phyloP scores from a whole-genome alignment of 352 stramenopile genomes.

The Globisporangium iwayamae region DNA sequence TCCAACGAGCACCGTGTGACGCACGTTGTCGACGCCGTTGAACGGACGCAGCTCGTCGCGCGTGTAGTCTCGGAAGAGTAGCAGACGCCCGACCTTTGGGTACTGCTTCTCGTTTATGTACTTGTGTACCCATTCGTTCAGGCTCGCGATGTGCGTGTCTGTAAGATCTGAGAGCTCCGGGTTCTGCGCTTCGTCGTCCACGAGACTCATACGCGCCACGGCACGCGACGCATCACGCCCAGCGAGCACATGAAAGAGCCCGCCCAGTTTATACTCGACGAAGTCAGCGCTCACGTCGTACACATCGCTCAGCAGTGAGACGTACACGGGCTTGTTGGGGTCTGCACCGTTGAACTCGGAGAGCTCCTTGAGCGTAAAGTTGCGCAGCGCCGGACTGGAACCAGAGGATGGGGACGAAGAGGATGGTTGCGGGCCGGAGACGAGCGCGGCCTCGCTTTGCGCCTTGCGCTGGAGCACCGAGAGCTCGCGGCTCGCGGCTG shows the following conservation, averaged over 20 bases:
- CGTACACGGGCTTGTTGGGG: slow-evolving; percentile 83
- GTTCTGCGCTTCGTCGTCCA: slow-evolving; percentile 59
- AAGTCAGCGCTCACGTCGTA: slow-evolving; percentile 90
- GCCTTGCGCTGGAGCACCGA: not conserved
- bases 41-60: slow-evolving; percentile 66
- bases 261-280: slow-evolving; percentile 89
- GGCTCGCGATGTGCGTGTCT: slow-evolving; percentile 18
- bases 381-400: slow-evolving; percentile 1
- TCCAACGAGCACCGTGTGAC: slow-evolving; percentile 87
- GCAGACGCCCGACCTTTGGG: slow-evolving; percentile 85
- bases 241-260: slow-evolving; percentile 81
- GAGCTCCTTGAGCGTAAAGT: slow-evolving; percentile 85
- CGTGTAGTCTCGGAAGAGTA: slow-evolving; percentile 47
- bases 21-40: slow-evolving; percentile 61
- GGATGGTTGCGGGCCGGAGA: not conserved
- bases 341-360: slow-evolving; percentile 77
- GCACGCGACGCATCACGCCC: slow-evolving; percentile 89
- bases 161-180: slow-evolving; percentile 47
- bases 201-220: slow-evolving; percentile 84
- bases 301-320: slow-evolving; percentile 89
- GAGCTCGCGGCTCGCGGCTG: not conserved
- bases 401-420: not conserved
- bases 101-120: slow-evolving; percentile 89
- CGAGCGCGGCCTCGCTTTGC: not conserved
- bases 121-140: slow-evolving; percentile 81